Percentiles rank a stretch among this genome's conserved stretches.
Conservation (phyloP, 2,329 filamentous ascomycete genomes). For the Coniochaeta prunicola region DNA sequence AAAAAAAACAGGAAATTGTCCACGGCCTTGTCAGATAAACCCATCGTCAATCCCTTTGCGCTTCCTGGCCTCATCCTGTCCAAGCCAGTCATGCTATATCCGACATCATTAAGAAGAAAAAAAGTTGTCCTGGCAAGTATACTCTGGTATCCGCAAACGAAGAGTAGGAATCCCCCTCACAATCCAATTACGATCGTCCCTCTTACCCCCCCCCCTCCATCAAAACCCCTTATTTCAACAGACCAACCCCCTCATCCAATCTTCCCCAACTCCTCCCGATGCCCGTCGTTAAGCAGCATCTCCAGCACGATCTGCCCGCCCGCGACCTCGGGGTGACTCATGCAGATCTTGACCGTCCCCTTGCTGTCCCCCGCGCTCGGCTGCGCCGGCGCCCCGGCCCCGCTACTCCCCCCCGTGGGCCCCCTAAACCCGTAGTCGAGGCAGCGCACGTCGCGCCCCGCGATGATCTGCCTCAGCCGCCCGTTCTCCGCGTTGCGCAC, state of each 20-base stretch:
- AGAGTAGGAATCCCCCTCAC: not conserved
- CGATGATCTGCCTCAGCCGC: conserved; percentile 85
- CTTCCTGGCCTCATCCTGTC: not conserved
- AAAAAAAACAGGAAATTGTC: not conserved
- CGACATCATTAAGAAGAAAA: not conserved
- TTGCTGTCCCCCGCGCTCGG: conserved; percentile 36
- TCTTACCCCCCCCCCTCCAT: too few relatives aligned
- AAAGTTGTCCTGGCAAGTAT: too few relatives aligned
- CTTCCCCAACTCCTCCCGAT: conserved; percentile 39
- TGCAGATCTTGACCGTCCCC: conserved; percentile 84
- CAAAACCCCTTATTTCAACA: not conserved
- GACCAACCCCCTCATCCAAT: not conserved
- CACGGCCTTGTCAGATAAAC: not conserved
- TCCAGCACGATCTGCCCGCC: conserved; percentile 86
- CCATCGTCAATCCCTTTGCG: not conserved
- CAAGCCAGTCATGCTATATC: not conserved
- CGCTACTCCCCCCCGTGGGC: conserved; percentile 37
- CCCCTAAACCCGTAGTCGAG: conserved; percentile 76
- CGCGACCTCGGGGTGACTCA: conserved; percentile 86
- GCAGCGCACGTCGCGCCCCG: conserved; percentile 81
- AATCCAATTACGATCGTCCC: not conserved
- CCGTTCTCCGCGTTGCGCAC: conserved; percentile 96
- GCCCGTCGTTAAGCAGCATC: conserved; percentile 84
- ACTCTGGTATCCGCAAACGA: not conserved
- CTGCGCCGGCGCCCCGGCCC: conserved; percentile 14